Evolutionary conservation across 495 filamentous ascomycete species (phyloP), one percentile per base, ranked within the genome.

Genomic region (Annulohypoxylon stygium): DNA sequence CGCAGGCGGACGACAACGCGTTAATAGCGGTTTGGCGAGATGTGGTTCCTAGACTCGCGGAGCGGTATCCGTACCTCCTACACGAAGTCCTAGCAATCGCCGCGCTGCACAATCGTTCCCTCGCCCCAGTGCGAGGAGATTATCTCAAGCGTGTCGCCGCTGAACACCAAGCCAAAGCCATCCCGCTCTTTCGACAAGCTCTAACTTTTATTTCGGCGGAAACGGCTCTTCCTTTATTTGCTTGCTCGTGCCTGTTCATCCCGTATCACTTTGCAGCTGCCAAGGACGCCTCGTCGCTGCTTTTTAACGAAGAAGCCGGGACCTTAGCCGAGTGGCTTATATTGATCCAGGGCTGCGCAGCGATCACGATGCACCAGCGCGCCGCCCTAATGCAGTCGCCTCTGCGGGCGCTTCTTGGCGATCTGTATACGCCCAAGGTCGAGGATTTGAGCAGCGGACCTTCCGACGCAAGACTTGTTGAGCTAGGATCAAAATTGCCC

Each of bases 181-280:
- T 78, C 12, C 43, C 73, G 10, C 50, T 73, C n/a, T 78, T 75
- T 23, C 73, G 75, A 30, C 66, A 60, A 3, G 75, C 75, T 10
- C 53, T 75, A 14, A 58, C 60, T n/a, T 18, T 51, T 11, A 65
- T 34, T 8, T 61, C 69, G 14, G 62, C 37, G 0, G 66, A 61
- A 37, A 67, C 70, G 41, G 73, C 70, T 0, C 53, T 64, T 0
- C 51, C 75, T 30, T 60, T 78, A 11, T 78, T 78, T 26, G 75
- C 66, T 5, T 78, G 75, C 61, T 75, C 75, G 8, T 75, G 73
- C 16, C 39, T 75, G 4, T 68, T 78, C 34, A 45, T 78, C 5
- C 73, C 69, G 45, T 78, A 75, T 9, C 68, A 75, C 39, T 75
- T 78, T 30, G 69, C 73, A 3, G 66, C 67, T 0, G 69, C 73